Conservation (phyloP, 2,329 filamentous ascomycete genomes). For the Neurospora sp. region DNA sequence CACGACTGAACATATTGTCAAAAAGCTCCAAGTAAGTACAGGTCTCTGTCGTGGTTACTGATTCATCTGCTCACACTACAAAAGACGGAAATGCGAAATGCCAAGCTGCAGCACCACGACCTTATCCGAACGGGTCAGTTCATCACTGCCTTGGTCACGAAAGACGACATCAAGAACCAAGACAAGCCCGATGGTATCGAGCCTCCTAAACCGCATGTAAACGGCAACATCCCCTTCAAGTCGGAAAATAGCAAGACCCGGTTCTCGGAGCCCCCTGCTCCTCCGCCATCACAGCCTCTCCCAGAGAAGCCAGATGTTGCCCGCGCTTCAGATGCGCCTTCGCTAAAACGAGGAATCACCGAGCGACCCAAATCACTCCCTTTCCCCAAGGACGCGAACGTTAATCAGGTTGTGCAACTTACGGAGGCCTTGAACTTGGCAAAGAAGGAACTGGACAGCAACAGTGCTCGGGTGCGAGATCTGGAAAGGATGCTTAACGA, state of each 20-base stretch:
- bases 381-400: constrained; percentile 38
- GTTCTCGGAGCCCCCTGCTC: constrained; percentile 88
- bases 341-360: constrained; percentile 66
- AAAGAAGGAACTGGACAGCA: constrained; percentile 79
- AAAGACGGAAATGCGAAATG: constrained; percentile 82
- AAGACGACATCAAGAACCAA: constrained; percentile 54
- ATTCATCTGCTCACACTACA: constrained; percentile 12
- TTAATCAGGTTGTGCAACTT: constrained; percentile 71
- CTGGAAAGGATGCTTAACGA: constrained; percentile 69
- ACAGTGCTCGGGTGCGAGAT: constrained; percentile 68
- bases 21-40: constrained; percentile 64
- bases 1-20: constrained; percentile 90
- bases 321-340: constrained; percentile 39
- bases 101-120: constrained; percentile 79
- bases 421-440: constrained; percentile 77
- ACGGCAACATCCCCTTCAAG: constrained; percentile 49
- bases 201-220: constrained; percentile 35
- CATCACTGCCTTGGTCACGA: constrained; percentile 64
- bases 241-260: constrained; percentile 63
- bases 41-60: neutral
- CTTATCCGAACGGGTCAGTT: constrained; percentile 75
- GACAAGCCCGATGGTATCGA: constrained; percentile 43
- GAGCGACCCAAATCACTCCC: constrained; percentile 57
- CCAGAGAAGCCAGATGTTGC: constrained; percentile 81
- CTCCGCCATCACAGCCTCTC: constrained; percentile 84